Conservation (phyloP, 2,329 filamentous ascomycete genomes). For the Aureobasidium sp. region DNA sequence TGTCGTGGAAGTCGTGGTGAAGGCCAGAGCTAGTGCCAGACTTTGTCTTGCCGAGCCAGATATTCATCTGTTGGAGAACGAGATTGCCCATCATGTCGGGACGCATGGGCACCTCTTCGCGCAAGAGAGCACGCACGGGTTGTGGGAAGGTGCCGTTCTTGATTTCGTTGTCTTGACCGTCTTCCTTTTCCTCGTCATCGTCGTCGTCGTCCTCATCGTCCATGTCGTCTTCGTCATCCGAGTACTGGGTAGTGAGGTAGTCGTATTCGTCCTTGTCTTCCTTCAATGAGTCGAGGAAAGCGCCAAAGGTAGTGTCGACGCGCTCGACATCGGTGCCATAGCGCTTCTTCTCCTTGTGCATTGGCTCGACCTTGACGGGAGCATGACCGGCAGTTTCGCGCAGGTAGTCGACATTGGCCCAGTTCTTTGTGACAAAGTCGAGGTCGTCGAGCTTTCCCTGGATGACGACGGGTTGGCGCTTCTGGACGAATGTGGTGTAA, state of each 20-base stretch:
- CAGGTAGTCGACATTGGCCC: constrained; percentile 3
- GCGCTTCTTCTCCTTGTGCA: constrained; percentile 11
- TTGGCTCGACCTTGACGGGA: constrained; percentile 7
- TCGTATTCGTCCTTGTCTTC: constrained; percentile 5
- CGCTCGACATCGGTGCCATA: constrained; percentile 10
- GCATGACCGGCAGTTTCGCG: constrained; percentile 4
- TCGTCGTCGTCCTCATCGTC: not conserved
- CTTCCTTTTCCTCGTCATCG: not conserved
- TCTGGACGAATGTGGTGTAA: not conserved
- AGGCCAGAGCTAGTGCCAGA: constrained; percentile 5
- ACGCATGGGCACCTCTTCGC: not conserved
- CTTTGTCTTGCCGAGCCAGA: constrained; percentile 9
- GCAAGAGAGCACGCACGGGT: constrained; percentile 3
- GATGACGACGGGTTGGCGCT: not conserved
- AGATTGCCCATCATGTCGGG: constrained; percentile 10
- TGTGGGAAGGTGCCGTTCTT: constrained; percentile 1
- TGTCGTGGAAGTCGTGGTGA: constrained; percentile 13
- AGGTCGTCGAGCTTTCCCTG: not conserved
- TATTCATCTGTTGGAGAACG: constrained; percentile 11
- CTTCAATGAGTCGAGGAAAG: not conserved
- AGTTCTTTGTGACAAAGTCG: not conserved
- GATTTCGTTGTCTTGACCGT: not conserved
- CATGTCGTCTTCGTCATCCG: constrained; percentile 1
- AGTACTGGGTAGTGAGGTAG: constrained; percentile 9
- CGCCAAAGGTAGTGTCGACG: constrained; percentile 3